Conservation (phyloP, 345 rosid species). For the Acer saccharum region DNA sequence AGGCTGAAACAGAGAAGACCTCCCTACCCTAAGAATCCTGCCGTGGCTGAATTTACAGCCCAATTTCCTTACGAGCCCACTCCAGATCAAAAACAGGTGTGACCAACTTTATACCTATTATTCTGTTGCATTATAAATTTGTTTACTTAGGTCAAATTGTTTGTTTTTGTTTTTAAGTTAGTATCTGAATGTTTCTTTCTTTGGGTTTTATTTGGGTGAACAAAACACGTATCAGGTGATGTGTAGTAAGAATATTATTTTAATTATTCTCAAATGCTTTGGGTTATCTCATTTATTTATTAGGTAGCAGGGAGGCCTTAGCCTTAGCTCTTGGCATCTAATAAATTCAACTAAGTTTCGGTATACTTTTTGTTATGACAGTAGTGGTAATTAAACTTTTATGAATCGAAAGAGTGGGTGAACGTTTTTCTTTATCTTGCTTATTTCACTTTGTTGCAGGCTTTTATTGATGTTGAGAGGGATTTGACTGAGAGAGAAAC, state of each 20-base stretch:
- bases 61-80: conserved; percentile 86
- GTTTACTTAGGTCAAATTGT: neutral
- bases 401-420: neutral
- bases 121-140: conserved; percentile 8
- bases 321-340: conserved; percentile 3
- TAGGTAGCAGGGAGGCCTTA: neutral
- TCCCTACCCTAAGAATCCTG: conserved; percentile 71
- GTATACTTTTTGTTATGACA: neutral
- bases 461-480: conserved; percentile 88
- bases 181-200: neutral
- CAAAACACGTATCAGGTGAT: neutral
- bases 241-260: neutral
- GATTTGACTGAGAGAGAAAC: conserved; percentile 91
- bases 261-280: neutral
- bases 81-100: conserved; percentile 85
- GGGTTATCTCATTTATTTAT: neutral
- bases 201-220: neutral
- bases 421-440: conserved; percentile 20
- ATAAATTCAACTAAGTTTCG: neutral
- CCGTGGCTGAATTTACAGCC: conserved; percentile 63
- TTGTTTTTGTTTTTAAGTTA: neutral
- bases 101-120: neutral
- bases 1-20: conserved; percentile 84
- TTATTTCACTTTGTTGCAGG: conserved; percentile 52
- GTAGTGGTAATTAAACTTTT: neutral